Evolutionary conservation across 306 rosid genomes (phyloP).

Genomic region (Neltuma alba): DNA sequence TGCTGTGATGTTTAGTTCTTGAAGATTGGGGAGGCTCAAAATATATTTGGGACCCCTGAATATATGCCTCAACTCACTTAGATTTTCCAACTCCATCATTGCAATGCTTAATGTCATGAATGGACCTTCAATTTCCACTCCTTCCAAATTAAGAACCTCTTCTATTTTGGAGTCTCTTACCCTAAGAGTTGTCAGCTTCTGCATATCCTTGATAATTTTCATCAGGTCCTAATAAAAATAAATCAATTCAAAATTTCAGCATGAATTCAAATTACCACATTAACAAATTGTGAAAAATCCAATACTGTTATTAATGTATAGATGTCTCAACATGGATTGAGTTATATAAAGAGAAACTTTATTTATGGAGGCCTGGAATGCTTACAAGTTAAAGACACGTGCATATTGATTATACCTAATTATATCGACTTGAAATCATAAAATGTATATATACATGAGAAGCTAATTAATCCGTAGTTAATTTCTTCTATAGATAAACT

Average conservation of each 20-base stretch:
- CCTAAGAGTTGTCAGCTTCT: background rate
- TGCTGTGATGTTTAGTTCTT: fast-evolving
- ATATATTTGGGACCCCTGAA: background rate
- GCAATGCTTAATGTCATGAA: background rate
- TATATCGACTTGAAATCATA: background rate
- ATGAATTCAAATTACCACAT: background rate
- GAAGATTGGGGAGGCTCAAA: background rate
- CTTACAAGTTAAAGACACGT: background rate
- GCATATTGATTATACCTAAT: background rate
- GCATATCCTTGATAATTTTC: background rate
- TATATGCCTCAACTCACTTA: background rate
- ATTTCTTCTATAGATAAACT: too few species aligned
- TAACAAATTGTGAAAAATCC: background rate
- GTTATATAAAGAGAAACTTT: background rate
- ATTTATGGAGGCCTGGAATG: background rate
- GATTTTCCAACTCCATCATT: background rate
- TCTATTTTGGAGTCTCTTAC: background rate
- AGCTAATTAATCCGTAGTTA: background rate
- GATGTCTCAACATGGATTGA: background rate
- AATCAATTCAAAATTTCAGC: background rate
- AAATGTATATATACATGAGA: background rate
- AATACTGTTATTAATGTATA: too few species aligned
- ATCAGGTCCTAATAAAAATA: background rate
- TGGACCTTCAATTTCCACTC: background rate
- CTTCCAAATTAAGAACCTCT: background rate